phyloP scores from a whole-genome alignment of 495 filamentous ascomycete genomes.

The Hyaloscypha finlandica region DNA sequence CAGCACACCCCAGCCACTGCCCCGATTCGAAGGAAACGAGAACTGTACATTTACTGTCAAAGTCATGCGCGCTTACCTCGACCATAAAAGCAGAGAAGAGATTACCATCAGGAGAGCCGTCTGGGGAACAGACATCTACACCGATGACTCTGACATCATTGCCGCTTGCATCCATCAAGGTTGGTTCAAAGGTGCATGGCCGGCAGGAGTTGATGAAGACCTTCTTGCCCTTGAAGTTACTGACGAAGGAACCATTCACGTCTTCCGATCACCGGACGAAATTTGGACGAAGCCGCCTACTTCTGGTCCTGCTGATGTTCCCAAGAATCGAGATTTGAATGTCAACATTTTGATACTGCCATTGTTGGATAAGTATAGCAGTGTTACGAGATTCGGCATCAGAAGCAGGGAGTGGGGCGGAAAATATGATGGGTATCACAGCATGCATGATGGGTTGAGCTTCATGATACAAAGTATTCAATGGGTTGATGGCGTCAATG shows the following conservation, averaged over 20 bases:
- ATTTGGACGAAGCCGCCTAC: slow-evolving; percentile 21
- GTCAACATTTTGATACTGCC: slow-evolving; percentile 85
- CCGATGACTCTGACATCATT: slow-evolving; percentile 91
- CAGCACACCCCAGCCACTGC: slow-evolving; percentile 73
- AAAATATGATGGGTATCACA: slow-evolving; percentile 73
- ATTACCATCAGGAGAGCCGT: slow-evolving; percentile 76
- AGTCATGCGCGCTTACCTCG: slow-evolving; percentile 78
- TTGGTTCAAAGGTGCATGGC: slow-evolving; percentile 88
- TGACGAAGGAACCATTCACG: slow-evolving; percentile 10
- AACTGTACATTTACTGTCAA: slow-evolving; percentile 91
- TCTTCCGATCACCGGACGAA: slow-evolving; percentile 24
- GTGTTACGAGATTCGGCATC: slow-evolving; percentile 74
- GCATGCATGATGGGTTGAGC: slow-evolving; percentile 82
- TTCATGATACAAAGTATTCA: slow-evolving; percentile 77
- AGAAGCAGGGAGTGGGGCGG: slow-evolving; percentile 73
- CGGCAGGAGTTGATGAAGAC: slow-evolving; percentile 64
- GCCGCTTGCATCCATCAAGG: slow-evolving; percentile 93
- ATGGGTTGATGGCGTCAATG: slow-evolving; percentile 75
- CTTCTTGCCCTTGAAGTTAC: slow-evolving; percentile 60
- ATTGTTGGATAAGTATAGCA: slow-evolving; percentile 70
- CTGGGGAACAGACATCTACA: slow-evolving; percentile 94
- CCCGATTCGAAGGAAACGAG: slow-evolving; percentile 76
- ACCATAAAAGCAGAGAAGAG: slow-evolving; percentile 67
- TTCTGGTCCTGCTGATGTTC: slow-evolving; percentile 38
- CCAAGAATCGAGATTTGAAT: slow-evolving; percentile 72